A percentile compares a stretch with the other conserved stretches of the same genome.
phyloP scores from a whole-genome alignment of 164 flowering plant genomes.

The Nymphaea thermarum region DNA sequence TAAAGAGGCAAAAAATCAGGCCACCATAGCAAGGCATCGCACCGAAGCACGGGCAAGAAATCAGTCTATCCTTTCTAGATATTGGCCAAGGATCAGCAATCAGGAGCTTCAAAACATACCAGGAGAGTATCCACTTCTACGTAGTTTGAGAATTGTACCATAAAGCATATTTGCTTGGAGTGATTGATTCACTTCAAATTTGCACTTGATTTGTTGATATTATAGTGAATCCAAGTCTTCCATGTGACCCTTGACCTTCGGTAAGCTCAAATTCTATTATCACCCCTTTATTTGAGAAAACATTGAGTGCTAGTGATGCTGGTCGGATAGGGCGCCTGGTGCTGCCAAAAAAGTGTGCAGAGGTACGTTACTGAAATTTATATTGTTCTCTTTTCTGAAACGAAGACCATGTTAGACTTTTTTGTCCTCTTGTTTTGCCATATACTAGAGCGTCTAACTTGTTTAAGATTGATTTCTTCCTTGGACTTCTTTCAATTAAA shows the following conservation, averaged over 20 bases:
- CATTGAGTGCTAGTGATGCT: slow-evolving; percentile 93
- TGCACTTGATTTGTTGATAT: too few species aligned
- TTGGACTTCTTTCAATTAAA: too few species aligned
- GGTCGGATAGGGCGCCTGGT: slow-evolving; percentile 89
- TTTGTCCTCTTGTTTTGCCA: not conserved
- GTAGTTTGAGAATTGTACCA: too few species aligned
- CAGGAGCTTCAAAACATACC: slow-evolving; percentile 73
- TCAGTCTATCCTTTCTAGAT: slow-evolving; percentile 55
- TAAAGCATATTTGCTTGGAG: too few species aligned
- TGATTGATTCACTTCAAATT: too few species aligned
- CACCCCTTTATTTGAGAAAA: slow-evolving; percentile 86
- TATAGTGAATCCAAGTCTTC: too few species aligned
- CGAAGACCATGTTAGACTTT: too few species aligned
- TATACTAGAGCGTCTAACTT: too few species aligned
- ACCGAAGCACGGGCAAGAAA: slow-evolving; percentile 47
- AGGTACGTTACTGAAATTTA: slow-evolving; percentile 29
- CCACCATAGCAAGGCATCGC: slow-evolving; percentile 38
- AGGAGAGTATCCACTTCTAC: slow-evolving; percentile 58
- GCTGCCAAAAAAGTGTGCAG: slow-evolving; percentile 94
- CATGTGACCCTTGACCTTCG: slow-evolving; percentile 30
- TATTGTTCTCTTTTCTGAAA: not conserved
- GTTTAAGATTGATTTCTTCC: too few species aligned
- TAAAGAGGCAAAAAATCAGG: slow-evolving; percentile 25
- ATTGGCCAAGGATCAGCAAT: slow-evolving; percentile 70
- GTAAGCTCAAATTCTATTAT: slow-evolving; percentile 53